Percentiles rank a stretch among this genome's conserved stretches.
phyloP scores from a whole-genome alignment of 495 filamentous ascomycete genomes.

The Hypoxylon intermedium region DNA sequence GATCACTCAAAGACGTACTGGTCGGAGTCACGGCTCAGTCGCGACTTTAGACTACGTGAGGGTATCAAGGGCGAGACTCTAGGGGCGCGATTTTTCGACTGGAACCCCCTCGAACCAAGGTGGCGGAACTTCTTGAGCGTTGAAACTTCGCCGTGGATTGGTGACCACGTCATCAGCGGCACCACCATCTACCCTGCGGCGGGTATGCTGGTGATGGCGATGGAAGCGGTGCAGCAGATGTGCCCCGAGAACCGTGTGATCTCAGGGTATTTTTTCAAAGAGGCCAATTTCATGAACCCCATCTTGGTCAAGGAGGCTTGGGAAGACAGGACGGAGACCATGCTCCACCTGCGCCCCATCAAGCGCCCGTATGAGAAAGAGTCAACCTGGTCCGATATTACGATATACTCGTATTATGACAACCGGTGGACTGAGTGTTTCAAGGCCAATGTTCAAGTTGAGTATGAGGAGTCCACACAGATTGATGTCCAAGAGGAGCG shows the following conservation, averaged over 20 bases:
- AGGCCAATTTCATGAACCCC: conserved; percentile 44
- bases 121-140: conserved; percentile 56
- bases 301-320: conserved; percentile 42
- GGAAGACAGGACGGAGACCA: conserved; percentile 42
- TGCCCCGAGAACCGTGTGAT: conserved; percentile 23
- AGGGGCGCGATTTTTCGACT: conserved; percentile 33
- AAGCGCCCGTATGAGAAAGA: conserved; percentile 35
- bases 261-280: conserved; percentile 43
- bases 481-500: conserved; percentile 37
- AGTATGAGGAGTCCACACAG: conserved; percentile 42
- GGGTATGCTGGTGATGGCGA: conserved; percentile 60
- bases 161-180: conserved; percentile 51
- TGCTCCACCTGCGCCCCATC: conserved; percentile 40
- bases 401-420: conserved; percentile 32
- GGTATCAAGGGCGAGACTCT: conserved; percentile 32
- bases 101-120: conserved; percentile 36
- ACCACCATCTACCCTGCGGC: conserved; percentile 62
- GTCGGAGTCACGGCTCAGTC: conserved; percentile 43
- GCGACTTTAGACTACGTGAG: conserved; percentile 35
- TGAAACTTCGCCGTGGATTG: conserved; percentile 56
- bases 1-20: conserved; percentile 43
- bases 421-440: conserved; percentile 44
- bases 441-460: conserved; percentile 38
- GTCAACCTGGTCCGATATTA: conserved; percentile 38
- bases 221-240: conserved; percentile 53